phyloP scores from a whole-genome alignment of 805 yeast species.

The Teunomyces barrocoloradensis region DNA sequence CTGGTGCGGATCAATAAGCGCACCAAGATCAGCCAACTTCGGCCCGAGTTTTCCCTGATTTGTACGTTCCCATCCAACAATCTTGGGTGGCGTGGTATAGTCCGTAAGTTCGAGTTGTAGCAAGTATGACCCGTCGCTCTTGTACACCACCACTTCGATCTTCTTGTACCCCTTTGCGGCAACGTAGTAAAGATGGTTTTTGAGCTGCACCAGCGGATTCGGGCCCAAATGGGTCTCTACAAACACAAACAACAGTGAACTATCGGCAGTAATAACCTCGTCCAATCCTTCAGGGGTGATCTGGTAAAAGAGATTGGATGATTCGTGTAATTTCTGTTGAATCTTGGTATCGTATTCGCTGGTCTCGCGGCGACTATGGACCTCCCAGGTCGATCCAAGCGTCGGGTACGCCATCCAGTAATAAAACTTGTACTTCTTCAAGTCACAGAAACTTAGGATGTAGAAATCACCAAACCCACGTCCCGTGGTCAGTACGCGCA shows the following conservation, averaged over 20 bases:
- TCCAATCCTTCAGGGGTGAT: not conserved
- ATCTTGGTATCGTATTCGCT: slow-evolving; percentile 1
- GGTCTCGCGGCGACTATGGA: slow-evolving; percentile 5
- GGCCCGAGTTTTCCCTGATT: slow-evolving; percentile 72
- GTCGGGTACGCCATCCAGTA: slow-evolving; percentile 90
- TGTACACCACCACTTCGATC: slow-evolving; percentile 24
- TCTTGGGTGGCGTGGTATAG: slow-evolving; percentile 31
- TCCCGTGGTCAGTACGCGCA: slow-evolving; percentile 15
- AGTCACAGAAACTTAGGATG: slow-evolving; percentile 72
- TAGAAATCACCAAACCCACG: slow-evolving; percentile 19
- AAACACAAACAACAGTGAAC: slow-evolving; percentile 21
- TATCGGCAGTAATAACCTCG: not conserved
- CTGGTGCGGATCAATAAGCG: slow-evolving; percentile 75
- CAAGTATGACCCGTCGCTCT: slow-evolving; percentile 29
- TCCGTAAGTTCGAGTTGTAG: slow-evolving; percentile 20
- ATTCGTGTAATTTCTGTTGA: not conserved
- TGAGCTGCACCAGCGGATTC: slow-evolving; percentile 52
- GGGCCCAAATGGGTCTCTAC: slow-evolving; percentile 30
- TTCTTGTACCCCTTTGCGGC: slow-evolving; percentile 22
- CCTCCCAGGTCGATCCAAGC: slow-evolving; percentile 51
- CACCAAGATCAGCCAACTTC: slow-evolving; percentile 76
- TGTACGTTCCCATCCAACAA: slow-evolving; percentile 91
- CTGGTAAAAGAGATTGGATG: not conserved
- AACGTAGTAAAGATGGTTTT: slow-evolving; percentile 55
- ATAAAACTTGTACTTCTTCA: slow-evolving; percentile 81